phyloP scores from a whole-genome alignment of 1,139 yeast species.

The Diutina sp. region DNA sequence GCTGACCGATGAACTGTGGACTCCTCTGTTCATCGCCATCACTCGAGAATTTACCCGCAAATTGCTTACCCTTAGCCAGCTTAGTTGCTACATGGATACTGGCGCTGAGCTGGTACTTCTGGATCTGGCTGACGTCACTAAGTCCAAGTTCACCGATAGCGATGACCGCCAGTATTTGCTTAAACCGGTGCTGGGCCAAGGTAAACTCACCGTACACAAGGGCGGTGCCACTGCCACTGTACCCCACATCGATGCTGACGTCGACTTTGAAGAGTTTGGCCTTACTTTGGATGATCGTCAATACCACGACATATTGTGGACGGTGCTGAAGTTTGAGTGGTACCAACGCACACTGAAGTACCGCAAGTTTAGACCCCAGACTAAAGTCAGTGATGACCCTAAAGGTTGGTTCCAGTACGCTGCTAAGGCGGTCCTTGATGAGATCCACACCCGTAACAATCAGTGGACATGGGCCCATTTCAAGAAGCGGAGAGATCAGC shows the following conservation, averaged over 20 bases:
- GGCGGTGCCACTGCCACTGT: constrained; percentile 50
- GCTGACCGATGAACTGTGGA: constrained; percentile 79
- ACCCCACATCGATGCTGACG: constrained; percentile 68
- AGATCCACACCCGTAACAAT: constrained; percentile 68
- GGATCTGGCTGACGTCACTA: constrained; percentile 24
- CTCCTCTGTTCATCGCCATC: constrained; percentile 71
- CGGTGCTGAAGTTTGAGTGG: constrained; percentile 74
- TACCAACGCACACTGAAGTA: constrained; percentile 66
- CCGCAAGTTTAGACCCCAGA: constrained; percentile 56
- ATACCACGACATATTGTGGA: constrained; percentile 70
- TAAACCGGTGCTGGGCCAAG: constrained; percentile 83
- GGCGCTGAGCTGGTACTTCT: constrained; percentile 35
- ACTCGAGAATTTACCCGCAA: constrained; percentile 62
- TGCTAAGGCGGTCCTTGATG: constrained; percentile 57
- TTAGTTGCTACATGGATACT: constrained; percentile 82
- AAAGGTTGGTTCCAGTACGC: constrained; percentile 74
- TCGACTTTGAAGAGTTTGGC: constrained; percentile 80
- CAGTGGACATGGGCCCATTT: constrained; percentile 88
- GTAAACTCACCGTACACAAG: constrained; percentile 73
- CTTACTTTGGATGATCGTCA: constrained; percentile 76
- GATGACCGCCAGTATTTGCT: constrained; percentile 49
- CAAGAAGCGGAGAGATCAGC: constrained; percentile 55
- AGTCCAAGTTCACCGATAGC: constrained; percentile 3
- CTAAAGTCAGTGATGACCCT: constrained; percentile 53
- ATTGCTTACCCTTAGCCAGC: constrained; percentile 58